Conservation (phyloP, 805 yeast genomes). For the Metschnikowia picachoensis region DNA sequence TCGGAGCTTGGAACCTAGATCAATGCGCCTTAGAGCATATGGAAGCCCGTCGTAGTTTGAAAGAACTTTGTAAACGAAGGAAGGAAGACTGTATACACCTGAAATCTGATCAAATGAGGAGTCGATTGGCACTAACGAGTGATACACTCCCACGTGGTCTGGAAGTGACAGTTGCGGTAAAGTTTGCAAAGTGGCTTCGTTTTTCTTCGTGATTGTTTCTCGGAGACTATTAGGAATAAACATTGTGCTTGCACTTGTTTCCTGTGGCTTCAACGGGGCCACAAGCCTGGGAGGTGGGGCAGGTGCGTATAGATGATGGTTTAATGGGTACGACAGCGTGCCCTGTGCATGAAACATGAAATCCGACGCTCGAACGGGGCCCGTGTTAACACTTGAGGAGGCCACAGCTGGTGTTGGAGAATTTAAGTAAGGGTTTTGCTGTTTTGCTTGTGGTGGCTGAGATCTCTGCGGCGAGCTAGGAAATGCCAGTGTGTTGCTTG, state of each 20-base stretch:
- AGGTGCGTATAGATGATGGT: conserved; percentile 88
- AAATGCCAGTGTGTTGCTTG: conserved; percentile 12
- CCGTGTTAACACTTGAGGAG: conserved; percentile 8
- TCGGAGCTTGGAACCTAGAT: conserved; percentile 27
- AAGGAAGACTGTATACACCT: conserved; percentile 48
- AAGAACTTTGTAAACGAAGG: conserved; percentile 72
- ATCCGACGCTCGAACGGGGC: conserved; percentile 10
- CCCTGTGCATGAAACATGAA: conserved; percentile 14
- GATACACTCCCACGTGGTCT: conserved; percentile 62
- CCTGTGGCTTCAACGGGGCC: conserved; percentile 61
- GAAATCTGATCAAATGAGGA: conserved; percentile 29
- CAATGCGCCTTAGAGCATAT: conserved; percentile 73
- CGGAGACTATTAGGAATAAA: conserved; percentile 73
- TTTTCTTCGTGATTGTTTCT: conserved; percentile 64
- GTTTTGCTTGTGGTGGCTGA: conserved; percentile 16
- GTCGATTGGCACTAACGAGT: conserved; percentile 82
- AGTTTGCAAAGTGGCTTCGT: conserved; percentile 75
- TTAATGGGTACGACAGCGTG: conserved; percentile 46
- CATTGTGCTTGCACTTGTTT: conserved; percentile 62
- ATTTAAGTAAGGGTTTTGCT: conserved; percentile 24
- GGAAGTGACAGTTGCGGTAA: conserved; percentile 49
- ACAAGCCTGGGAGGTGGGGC: conserved; percentile 72
- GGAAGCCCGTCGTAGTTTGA: conserved; percentile 75
- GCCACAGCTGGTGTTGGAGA: conserved; percentile 6
- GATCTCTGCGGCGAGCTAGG: conserved; percentile 4